These are phyloP conservation scores for Nannochloris sp. DNA, from an alignment of 139 green algal species.

Conservation along the genomic window DNA sequence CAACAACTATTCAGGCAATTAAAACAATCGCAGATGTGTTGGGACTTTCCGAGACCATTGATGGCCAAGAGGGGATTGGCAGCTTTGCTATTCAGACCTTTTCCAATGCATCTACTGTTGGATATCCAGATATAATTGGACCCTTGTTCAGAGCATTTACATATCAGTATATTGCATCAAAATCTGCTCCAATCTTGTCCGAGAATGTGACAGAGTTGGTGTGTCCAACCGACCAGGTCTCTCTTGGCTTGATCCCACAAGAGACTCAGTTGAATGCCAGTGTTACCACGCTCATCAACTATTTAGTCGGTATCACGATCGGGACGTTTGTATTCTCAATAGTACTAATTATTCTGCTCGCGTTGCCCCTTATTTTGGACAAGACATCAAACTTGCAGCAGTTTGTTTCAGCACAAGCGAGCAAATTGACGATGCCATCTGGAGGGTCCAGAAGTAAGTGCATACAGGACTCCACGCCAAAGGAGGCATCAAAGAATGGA, in stretches of 20 bases:
- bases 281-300: neutral
- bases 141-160: conserved; percentile 10
- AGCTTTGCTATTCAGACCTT: neutral
- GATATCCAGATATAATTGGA: conserved; percentile 1
- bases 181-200: neutral
- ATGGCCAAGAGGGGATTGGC: neutral
- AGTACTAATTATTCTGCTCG: neutral
- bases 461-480: too few species aligned
- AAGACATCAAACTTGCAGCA: too few species aligned
- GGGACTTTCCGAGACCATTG: neutral
- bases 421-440: too few species aligned
- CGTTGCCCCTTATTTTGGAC: neutral
- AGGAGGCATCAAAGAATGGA: too few species aligned
- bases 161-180: conserved; percentile 6
- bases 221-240: neutral
- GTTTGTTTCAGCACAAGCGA: too few species aligned
- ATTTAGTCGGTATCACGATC: neutral
- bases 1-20: neutral
- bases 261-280: neutral
- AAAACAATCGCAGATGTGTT: neutral
- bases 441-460: too few species aligned
- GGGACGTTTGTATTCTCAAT: neutral
- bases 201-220: neutral
- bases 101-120: too few species aligned
- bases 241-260: neutral